Percentiles rank a stretch among this genome's conserved stretches.
Conservation (phyloP, 805 yeast genomes). For the Teunomyces tritomae region DNA sequence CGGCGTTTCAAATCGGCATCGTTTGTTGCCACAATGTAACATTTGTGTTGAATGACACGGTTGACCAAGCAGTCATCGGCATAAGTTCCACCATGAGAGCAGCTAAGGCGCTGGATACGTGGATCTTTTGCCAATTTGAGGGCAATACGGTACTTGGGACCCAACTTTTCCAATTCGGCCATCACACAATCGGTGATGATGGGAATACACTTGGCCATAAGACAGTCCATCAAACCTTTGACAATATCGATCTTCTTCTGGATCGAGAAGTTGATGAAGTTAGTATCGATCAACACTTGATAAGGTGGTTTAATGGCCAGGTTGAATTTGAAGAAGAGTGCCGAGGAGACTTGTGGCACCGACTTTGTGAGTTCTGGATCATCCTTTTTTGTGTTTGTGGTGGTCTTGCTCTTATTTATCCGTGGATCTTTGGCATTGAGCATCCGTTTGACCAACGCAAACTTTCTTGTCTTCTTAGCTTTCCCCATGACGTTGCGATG, state of each 20-base stretch:
- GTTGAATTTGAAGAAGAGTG: conserved; percentile 91
- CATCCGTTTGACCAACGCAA: conserved; percentile 86
- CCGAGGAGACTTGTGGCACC: conserved; percentile 90
- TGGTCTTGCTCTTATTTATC: conserved; percentile 34
- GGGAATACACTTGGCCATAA: conserved; percentile 94
- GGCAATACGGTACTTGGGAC: conserved; percentile 93
- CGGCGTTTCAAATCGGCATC: conserved; percentile 96
- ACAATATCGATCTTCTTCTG: conserved; percentile 93
- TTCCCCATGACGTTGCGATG: conserved; percentile 68
- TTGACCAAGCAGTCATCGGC: conserved; percentile 97
- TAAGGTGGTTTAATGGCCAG: conserved; percentile 97
- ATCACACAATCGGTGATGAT: conserved; percentile 95
- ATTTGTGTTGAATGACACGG: conserved; percentile 92
- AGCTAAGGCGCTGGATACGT: conserved; percentile 78
- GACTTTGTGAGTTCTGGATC: conserved; percentile 64
- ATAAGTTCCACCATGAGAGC: conserved; percentile 93
- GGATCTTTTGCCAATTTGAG: conserved; percentile 91
- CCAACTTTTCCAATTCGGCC: conserved; percentile 96
- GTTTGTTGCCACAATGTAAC: conserved; percentile 95
- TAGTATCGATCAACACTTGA: conserved; percentile 93
- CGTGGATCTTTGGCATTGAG: conserved; percentile 71
- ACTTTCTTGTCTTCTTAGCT: conserved; percentile 95
- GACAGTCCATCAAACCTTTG: conserved; percentile 95
- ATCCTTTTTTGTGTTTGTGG: conserved; percentile 31
- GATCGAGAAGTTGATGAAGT: conserved; percentile 93